phyloP scores from a whole-genome alignment of 495 filamentous ascomycete species.

The Penicillium soppii region DNA sequence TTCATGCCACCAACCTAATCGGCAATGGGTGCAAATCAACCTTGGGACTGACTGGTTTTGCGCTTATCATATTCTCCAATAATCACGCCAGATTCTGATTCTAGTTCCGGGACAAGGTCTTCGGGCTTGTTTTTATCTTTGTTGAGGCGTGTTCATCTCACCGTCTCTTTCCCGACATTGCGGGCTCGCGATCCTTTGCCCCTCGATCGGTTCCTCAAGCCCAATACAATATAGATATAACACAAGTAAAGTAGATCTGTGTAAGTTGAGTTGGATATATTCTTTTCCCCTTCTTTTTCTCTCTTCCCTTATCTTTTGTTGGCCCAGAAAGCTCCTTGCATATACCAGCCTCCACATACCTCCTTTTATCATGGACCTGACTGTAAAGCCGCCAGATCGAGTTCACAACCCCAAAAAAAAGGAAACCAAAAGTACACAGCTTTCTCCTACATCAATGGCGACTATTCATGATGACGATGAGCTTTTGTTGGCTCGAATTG shows the following conservation, averaged over 20 bases:
- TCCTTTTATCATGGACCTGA: slow-evolving; percentile 15
- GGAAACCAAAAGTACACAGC: background rate
- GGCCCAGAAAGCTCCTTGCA: slow-evolving; percentile 4
- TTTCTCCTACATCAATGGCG: slow-evolving; percentile 27
- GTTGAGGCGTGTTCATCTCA: slow-evolving; percentile 11
- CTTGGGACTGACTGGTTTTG: too few species aligned
- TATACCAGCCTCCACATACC: background rate
- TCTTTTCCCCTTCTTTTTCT: slow-evolving; percentile 8
- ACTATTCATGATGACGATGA: slow-evolving; percentile 65
- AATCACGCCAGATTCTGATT: slow-evolving; percentile 3
- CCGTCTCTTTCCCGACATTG: slow-evolving; percentile 18
- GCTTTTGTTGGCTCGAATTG: slow-evolving; percentile 62
- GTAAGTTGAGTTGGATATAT: slow-evolving; percentile 9
- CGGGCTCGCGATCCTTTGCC: background rate
- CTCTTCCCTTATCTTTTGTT: slow-evolving; percentile 8
- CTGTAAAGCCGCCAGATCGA: slow-evolving; percentile 9
- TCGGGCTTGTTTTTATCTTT: slow-evolving; percentile 4
- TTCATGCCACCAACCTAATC: too few species aligned
- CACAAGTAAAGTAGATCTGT: background rate
- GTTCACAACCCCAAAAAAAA: background rate
- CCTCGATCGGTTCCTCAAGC: slow-evolving; percentile 13
- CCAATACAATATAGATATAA: slow-evolving; percentile 18
- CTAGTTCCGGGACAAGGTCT: slow-evolving; percentile 5
- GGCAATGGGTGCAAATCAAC: too few species aligned
- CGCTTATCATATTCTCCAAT: slow-evolving; percentile 17